A percentile compares a stretch with the other conserved stretches of the same genome.
These are phyloP conservation scores for Alternaria metachromatica DNA, from an alignment of 2,329 filamentous ascomycete genomes.

Conservation along the genomic window DNA sequence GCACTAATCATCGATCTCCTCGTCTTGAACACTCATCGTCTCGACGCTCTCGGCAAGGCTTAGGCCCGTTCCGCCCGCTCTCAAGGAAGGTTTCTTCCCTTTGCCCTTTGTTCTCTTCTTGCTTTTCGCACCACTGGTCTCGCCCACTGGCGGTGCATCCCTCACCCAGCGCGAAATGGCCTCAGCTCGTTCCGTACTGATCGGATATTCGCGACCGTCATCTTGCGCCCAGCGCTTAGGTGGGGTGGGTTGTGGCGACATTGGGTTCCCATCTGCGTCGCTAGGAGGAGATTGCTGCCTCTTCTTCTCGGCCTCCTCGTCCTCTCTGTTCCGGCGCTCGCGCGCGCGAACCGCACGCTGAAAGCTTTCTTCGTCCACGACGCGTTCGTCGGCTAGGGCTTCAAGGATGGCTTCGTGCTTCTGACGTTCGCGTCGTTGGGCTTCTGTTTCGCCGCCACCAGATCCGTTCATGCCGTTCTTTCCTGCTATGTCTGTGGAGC, in stretches of 20 bases:
- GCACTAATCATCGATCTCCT: conserved; percentile 2
- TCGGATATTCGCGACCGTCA: conserved; percentile 71
- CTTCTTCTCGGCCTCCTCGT: conserved; percentile 56
- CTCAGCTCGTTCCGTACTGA: conserved; percentile 72
- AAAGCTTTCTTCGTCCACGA: conserved; percentile 71
- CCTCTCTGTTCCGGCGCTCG: conserved; percentile 63
- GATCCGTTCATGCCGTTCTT: conserved; percentile 1
- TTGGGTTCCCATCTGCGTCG: conserved; percentile 1
- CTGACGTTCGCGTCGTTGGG: conserved; percentile 64
- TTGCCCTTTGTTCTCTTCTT: conserved; percentile 39
- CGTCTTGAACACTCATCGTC: conserved; percentile 22
- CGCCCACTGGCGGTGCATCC: conserved; percentile 53
- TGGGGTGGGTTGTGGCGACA: conserved; percentile 13
- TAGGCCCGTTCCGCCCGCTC: conserved; percentile 2
- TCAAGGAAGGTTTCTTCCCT: conserved; percentile 9
- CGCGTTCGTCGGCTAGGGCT: conserved; percentile 70
- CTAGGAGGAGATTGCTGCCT: neutral
- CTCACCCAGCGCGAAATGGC: conserved; percentile 73
- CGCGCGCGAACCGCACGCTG: conserved; percentile 67
- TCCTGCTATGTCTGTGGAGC: neutral
- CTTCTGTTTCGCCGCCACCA: conserved; percentile 51
- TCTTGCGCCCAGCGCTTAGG: conserved; percentile 69
- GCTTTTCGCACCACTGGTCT: conserved; percentile 44
- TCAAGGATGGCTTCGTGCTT: conserved; percentile 72
- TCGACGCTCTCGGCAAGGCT: conserved; percentile 29